Evolutionary conservation across 1,139 yeast species (phyloP).

Genomic region (Oligophagozyma castellii): DNA sequence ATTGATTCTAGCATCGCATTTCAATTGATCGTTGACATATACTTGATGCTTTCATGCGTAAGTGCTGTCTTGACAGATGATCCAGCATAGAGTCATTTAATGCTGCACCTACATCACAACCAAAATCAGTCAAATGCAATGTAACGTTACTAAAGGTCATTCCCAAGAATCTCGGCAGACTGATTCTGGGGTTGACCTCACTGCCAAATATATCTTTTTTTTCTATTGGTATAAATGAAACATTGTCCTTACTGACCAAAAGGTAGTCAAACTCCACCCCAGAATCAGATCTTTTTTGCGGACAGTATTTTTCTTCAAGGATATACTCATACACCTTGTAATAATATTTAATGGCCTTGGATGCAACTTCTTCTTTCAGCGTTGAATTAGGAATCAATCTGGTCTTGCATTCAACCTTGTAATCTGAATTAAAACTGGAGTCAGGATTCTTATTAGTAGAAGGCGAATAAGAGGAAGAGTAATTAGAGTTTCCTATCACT

Average conservation of each 20-base stretch:
- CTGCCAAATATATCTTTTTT: conserved; percentile 27
- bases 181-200: too few species aligned
- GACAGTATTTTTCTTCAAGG: conserved; percentile 26
- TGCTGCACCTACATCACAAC: conserved; percentile 47
- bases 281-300: conserved; percentile 16
- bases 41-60: too few species aligned
- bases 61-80: too few species aligned
- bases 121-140: conserved; percentile 61
- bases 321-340: conserved; percentile 27
- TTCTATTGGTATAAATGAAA: conserved; percentile 34
- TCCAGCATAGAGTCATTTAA: too few species aligned
- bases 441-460: background rate
- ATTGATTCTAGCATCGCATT: conserved; percentile 6
- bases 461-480: background rate
- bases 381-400: background rate
- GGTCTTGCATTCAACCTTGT: background rate
- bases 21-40: conserved; percentile 30
- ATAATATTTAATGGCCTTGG: conserved; percentile 17
- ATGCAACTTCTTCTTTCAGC: background rate
- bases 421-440: background rate
- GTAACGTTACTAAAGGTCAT: conserved; percentile 33
- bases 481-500: conserved; percentile 4
- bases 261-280: conserved; percentile 25
- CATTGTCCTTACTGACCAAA: conserved; percentile 49
- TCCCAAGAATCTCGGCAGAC: conserved; percentile 31